phyloP scores from a whole-genome alignment of 2,329 filamentous ascomycete genomes.

The Trichoderma hamatum region DNA sequence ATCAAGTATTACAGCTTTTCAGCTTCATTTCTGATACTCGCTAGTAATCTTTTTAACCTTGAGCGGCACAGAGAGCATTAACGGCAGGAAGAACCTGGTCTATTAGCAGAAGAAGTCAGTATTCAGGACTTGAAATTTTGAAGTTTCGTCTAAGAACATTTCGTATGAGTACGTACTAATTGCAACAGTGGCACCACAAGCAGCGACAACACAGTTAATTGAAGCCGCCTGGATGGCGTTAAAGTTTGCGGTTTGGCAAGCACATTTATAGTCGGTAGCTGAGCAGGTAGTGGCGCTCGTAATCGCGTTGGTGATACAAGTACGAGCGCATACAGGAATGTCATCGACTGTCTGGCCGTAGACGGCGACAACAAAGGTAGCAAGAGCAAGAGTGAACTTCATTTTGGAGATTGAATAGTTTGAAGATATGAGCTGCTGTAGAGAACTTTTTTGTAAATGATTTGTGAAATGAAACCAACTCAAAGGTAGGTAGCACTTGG shows the following conservation, averaged over 20 bases:
- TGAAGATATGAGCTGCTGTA: neutral
- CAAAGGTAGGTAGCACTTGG: neutral
- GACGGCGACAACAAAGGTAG: constrained; percentile 40
- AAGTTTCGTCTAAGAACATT: too few relatives aligned
- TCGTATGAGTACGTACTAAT: too few relatives aligned
- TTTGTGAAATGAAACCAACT: neutral
- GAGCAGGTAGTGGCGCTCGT: constrained; percentile 25
- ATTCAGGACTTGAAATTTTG: too few relatives aligned
- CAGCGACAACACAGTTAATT: neutral
- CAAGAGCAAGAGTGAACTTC: constrained; percentile 43
- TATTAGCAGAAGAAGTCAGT: neutral
- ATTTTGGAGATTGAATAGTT: constrained; percentile 36
- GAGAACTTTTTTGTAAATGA: neutral
- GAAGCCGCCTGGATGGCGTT: neutral
- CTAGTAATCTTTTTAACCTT: neutral
- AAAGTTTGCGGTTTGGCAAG: neutral
- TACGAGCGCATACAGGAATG: constrained; percentile 43
- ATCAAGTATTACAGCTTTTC: neutral
- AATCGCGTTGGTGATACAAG: constrained; percentile 42
- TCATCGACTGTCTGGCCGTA: constrained; percentile 40
- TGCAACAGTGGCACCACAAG: neutral
- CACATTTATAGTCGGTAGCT: neutral
- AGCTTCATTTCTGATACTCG: neutral
- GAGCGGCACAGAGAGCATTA: constrained; percentile 4
- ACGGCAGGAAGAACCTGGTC: constrained; percentile 1